Evolutionary conservation across 2,329 filamentous ascomycete genomes (phyloP).

Genomic region (Rhinocladiella similis): DNA sequence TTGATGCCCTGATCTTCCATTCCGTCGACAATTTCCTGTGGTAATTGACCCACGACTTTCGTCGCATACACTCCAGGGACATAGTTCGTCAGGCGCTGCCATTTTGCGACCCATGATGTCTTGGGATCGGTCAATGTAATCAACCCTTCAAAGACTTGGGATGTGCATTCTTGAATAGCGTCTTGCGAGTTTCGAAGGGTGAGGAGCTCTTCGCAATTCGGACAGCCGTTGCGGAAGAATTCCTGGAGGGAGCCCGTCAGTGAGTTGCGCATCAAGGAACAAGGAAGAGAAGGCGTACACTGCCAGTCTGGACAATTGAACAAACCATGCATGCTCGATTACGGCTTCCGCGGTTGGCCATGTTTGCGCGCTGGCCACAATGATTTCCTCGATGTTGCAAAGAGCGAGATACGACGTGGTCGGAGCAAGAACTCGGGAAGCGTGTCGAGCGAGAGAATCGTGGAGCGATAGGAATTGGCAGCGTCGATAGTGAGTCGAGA

Average conservation of each 20-base stretch:
- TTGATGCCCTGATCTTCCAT: slow-evolving; percentile 61
- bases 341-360: slow-evolving; percentile 66
- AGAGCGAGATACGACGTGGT: neutral
- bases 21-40: slow-evolving; percentile 56
- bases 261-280: neutral
- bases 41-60: slow-evolving; percentile 78
- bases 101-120: slow-evolving; percentile 92
- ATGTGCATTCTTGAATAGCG: slow-evolving; percentile 87
- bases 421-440: no score
- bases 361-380: slow-evolving; percentile 18
- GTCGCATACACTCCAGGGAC: slow-evolving; percentile 88
- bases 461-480: neutral
- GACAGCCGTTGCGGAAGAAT: slow-evolving; percentile 85
- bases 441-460: no score
- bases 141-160: slow-evolving; percentile 90
- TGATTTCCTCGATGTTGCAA: neutral
- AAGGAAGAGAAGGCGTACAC: slow-evolving; percentile 50
- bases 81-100: slow-evolving; percentile 88
- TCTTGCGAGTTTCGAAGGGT: slow-evolving; percentile 77
- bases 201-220: slow-evolving; percentile 94
- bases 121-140: slow-evolving; percentile 81
- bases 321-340: slow-evolving; percentile 98
- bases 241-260: slow-evolving; percentile 54
- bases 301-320: slow-evolving; percentile 83
- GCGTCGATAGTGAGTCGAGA: neutral